phyloP scores from a whole-genome alignment of 2,329 filamentous ascomycete genomes.

The Sclerotiophoma versabilis region DNA sequence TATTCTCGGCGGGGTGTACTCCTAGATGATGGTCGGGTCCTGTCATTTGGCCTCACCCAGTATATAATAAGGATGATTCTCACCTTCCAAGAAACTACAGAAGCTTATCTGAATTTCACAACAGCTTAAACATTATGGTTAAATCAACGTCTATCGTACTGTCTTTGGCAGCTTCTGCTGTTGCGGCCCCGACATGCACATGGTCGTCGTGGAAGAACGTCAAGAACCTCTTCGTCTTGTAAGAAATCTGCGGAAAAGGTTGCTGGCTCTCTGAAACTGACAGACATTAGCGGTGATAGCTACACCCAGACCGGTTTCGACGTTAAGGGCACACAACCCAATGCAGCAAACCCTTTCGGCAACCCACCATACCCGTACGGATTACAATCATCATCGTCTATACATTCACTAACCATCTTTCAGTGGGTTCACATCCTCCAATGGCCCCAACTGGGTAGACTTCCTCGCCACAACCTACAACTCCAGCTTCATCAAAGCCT shows the following conservation, averaged over 20 bases:
- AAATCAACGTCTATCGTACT: slow-evolving; percentile 32
- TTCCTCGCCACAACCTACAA: slow-evolving; percentile 50
- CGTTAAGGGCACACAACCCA: slow-evolving; percentile 59
- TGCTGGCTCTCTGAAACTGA: slow-evolving; percentile 1
- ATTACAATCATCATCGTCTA: background rate
- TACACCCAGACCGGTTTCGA: slow-evolving; percentile 68
- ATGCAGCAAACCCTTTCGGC: slow-evolving; percentile 63
- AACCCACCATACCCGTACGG: slow-evolving; percentile 63
- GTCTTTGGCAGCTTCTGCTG: slow-evolving; percentile 26
- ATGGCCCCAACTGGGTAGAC: slow-evolving; percentile 65
- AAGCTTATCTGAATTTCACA: background rate
- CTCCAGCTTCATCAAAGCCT: slow-evolving; percentile 56
- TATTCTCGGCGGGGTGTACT: slow-evolving; percentile 21
- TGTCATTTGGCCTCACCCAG: slow-evolving; percentile 11
- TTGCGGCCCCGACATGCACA: slow-evolving; percentile 33
- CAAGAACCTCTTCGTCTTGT: slow-evolving; percentile 47
- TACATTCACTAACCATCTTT: slow-evolving; percentile 5
- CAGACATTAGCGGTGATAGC: slow-evolving; percentile 60
- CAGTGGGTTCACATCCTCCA: slow-evolving; percentile 46
- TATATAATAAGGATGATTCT: slow-evolving; percentile 19
- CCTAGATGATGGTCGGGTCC: slow-evolving; percentile 19
- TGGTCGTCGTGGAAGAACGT: slow-evolving; percentile 46
- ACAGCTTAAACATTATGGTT: slow-evolving; percentile 24
- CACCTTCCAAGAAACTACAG: background rate
- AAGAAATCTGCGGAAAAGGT: background rate